Base-by-base conservation (phyloP, 2,329 filamentous ascomycete species). In the Xylariaceae sp. region DNA sequence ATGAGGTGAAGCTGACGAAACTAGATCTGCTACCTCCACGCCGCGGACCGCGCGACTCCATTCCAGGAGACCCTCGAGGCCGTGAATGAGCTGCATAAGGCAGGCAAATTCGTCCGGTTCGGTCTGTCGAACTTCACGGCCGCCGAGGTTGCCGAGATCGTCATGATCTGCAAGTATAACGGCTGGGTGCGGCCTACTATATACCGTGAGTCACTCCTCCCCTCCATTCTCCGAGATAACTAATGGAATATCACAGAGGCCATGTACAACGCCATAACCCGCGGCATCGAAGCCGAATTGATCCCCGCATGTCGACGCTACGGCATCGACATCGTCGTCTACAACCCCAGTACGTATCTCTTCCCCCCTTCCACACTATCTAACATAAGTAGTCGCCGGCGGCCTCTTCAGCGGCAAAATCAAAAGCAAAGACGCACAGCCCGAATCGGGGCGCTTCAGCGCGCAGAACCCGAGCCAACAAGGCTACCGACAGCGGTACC, bases 101-200 rank as follows among this genome's bases (percentile, higher is more conserved):
- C 88, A 58, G 90, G 91, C 61, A 94, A 93, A 72, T 96, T 97
- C 69, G 85, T 90, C 17, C 82, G 84, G 55, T 77, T 96, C 10
- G 92, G 90, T 1, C 75, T 97, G 60, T 89, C 85, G 67, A 96
- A 96, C 76, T 96, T 87, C 72, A 89, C 91, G 0, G 87, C 91
- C 0, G 94, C 88, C 71, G 92, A 96, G 72, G 89, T 96, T 8
- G 91, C 91, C 0, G 92, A 96, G 75, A 83, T 95, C 8, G 88
- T 88, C 59, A 83, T 90, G 73, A 87, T 86, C 45, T 93, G 89
- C 79, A 88, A 88, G 67, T 85, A 88, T 75, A 87, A 89, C 69
- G 83, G 84, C 62, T 95, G 89, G 89, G 88, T 95, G 13, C 83
- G 87, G 45, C 91, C 91, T 0, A 91, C 88, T 0, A 85, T 95